Evolutionary conservation across 2,329 filamentous ascomycete species (phyloP), one percentile per base, ranked within the genome.

Genomic region (Penicillium crustosum): DNA sequence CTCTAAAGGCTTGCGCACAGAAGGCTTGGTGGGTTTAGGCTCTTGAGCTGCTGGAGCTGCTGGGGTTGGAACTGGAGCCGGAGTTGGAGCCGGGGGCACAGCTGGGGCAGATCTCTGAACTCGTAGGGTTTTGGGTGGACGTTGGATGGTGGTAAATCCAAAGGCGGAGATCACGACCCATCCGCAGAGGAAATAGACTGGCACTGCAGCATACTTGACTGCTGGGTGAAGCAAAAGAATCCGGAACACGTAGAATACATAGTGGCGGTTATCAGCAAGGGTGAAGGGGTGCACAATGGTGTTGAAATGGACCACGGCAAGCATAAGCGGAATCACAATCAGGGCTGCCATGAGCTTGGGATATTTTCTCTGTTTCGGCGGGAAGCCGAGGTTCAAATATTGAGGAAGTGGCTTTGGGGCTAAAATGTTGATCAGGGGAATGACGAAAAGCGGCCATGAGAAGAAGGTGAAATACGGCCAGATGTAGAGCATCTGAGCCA

Each of bases 221-320:
- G 79, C 75, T 1, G 81, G 78, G 42, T 90, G 84, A 6, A 82
- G 82, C 38, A 97, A 87, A 6, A 89, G 87, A 68, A 92, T 86
- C 1, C 92, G 87, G 79, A 99, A 99, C 59, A 96, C 81, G 77
- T 99, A 99, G 75, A 99, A 99, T 73, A 96, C 89, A 78, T 96
- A 99, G 74, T 99, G 94, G 2, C 94, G 83, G 74, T 99, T 99
- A 75, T 99, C 94, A 35, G 94, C 94, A 0, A 97, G 83, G 0
- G 93, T 96, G 72, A 97, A 99, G 0, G 94, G 93, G 70, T 99
- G 94, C 43, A 97, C 85, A 61, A 96, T 89, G 35, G 94, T 99
- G 81, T 97, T 97, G 81, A 84, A 89, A 61, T 85, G 84, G 25
- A 97, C 86, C 2, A 81, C 75, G 7, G 72, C 67, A 19, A 81